Evolutionary conservation across 768 basidiomycete genomes (phyloP).

Genomic region (Hypsizygus marmoreus): DNA sequence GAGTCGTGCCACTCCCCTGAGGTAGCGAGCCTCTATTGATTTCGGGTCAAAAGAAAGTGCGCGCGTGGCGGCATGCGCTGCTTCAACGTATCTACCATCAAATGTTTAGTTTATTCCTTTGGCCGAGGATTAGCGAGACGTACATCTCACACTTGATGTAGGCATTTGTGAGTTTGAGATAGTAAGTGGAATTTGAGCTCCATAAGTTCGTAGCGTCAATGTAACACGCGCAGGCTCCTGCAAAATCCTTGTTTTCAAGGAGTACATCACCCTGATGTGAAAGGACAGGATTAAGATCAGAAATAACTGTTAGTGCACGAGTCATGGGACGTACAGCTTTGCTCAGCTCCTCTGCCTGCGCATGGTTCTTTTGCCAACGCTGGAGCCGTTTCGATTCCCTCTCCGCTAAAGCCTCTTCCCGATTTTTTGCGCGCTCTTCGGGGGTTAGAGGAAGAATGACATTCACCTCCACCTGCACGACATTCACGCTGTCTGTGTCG

Average conservation of each 20-base stretch:
- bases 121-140: neutral
- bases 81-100: slow-evolving; percentile 16
- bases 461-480: slow-evolving; percentile 13
- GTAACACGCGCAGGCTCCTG: slow-evolving; percentile 34
- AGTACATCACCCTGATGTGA: slow-evolving; percentile 34
- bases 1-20: slow-evolving; percentile 21
- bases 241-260: slow-evolving; percentile 29
- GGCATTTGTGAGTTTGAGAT: slow-evolving; percentile 19
- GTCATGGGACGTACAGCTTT: slow-evolving; percentile 11
- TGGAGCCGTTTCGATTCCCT: slow-evolving; percentile 19
- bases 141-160: slow-evolving; percentile 17
- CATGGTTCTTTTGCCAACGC: slow-evolving; percentile 16
- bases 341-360: slow-evolving; percentile 16
- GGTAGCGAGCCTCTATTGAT: slow-evolving; percentile 19
- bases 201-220: slow-evolving; percentile 30
- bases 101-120: neutral
- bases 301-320: neutral
- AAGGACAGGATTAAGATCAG: neutral
- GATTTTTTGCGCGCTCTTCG: slow-evolving; percentile 7
- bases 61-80: slow-evolving; percentile 22
- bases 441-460: slow-evolving; percentile 11
- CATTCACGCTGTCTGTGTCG: slow-evolving; percentile 12
- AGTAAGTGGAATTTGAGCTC: slow-evolving; percentile 19
- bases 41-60: slow-evolving; percentile 24
- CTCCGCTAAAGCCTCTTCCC: slow-evolving; percentile 13